phyloP scores from a whole-genome alignment of 1,284 basidiomycete genomes.

The Sanghuangporus baumii region DNA sequence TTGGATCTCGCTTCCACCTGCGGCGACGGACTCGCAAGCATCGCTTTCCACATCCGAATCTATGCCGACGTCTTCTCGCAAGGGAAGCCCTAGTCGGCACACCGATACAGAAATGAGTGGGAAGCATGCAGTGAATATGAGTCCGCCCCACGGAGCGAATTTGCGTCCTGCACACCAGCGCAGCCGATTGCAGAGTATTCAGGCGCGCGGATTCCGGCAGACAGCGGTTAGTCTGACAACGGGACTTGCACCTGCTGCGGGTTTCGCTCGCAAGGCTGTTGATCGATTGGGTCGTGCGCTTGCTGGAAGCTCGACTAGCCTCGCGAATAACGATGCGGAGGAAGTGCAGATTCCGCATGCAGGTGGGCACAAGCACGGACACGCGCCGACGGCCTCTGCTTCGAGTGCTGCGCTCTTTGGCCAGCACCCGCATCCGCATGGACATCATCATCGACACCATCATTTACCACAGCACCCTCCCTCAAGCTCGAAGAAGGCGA shows the following conservation, averaged over 20 bases:
- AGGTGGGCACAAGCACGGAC: slow-evolving; percentile 21
- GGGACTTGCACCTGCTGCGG: slow-evolving; percentile 60
- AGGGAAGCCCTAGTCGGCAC: background rate
- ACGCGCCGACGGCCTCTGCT: slow-evolving; percentile 3
- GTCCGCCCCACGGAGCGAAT: background rate
- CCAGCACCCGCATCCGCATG: background rate
- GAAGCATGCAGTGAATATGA: background rate
- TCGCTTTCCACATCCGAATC: slow-evolving; percentile 15
- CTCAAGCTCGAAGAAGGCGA: slow-evolving; percentile 8
- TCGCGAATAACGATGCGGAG: slow-evolving; percentile 35
- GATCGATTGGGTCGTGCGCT: slow-evolving; percentile 66
- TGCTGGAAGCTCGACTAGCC: slow-evolving; percentile 30
- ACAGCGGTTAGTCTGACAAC: slow-evolving; percentile 66
- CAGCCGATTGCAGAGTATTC: slow-evolving; percentile 12
- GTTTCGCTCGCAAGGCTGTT: slow-evolving; percentile 56
- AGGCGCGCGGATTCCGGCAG: slow-evolving; percentile 19
- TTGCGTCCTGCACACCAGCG: slow-evolving; percentile 16
- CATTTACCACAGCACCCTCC: background rate
- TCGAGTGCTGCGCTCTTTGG: slow-evolving; percentile 6
- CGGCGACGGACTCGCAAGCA: slow-evolving; percentile 6
- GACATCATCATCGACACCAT: background rate
- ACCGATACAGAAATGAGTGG: background rate
- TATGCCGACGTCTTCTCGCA: background rate
- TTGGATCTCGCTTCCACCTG: slow-evolving; percentile 1
- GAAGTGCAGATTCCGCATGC: slow-evolving; percentile 36